Percentiles rank a stretch among this genome's conserved stretches.
Evolutionary conservation across 257 asterid species (phyloP).

Genomic region (Cynanchum wilfordii): DNA sequence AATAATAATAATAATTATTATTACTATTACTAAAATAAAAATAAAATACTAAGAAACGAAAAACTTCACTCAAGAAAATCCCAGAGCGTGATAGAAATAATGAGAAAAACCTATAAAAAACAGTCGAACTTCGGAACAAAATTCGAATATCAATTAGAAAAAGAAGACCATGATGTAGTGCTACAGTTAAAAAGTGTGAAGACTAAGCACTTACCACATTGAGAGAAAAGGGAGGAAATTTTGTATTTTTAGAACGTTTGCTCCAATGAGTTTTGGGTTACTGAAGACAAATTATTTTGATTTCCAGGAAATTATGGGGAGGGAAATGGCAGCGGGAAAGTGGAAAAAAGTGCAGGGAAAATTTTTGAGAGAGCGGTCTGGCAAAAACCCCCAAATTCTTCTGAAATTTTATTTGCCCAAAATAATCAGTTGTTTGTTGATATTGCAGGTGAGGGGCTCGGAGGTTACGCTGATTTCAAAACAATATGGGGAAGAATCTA

Average conservation of each 20-base stretch:
- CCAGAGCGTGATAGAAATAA: neutral
- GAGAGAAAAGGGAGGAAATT: neutral
- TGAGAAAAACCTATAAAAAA: neutral
- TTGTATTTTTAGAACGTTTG: neutral
- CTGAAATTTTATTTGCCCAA: conserved; percentile 19
- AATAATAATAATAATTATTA: too few relatives aligned
- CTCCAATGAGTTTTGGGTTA: neutral
- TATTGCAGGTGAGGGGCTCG: conserved; percentile 5
- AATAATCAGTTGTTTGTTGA: neutral
- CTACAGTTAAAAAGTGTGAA: neutral
- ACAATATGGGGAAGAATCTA: conserved; percentile 5
- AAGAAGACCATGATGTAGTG: neutral
- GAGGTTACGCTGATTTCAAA: neutral
- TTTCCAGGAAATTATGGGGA: neutral
- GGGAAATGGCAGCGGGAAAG: conserved; percentile 19
- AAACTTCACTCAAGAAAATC: neutral
- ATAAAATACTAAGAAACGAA: neutral
- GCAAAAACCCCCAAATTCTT: neutral
- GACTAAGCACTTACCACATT: neutral
- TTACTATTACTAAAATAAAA: too few relatives aligned
- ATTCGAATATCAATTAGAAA: neutral
- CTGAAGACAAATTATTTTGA: neutral
- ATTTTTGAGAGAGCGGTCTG: conserved; percentile 1
- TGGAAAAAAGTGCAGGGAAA: neutral
- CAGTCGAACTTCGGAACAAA: neutral